Conservation (phyloP, 495 filamentous ascomycete genomes). For the Stereocaulon alpinum region DNA sequence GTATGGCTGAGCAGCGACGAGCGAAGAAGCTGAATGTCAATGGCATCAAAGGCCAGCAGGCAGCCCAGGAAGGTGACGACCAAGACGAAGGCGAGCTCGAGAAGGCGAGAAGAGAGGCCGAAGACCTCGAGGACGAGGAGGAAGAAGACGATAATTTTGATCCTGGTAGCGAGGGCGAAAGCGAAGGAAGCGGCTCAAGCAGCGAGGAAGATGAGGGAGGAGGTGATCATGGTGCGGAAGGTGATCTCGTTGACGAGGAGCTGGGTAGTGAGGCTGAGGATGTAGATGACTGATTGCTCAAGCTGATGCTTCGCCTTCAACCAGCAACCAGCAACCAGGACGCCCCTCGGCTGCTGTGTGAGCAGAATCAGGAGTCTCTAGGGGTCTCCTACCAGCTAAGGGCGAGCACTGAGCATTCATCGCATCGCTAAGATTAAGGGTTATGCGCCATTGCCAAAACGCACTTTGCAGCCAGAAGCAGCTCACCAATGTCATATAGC, state of each 20-base stretch:
- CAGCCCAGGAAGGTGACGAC: conserved; percentile 26
- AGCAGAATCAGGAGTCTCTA: no score
- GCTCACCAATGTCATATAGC: no score
- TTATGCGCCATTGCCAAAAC: no score
- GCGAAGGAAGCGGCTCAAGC: conserved; percentile 27
- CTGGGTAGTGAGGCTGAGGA: conserved; percentile 32
- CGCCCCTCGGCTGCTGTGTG: no score
- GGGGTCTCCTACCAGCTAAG: no score
- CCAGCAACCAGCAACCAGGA: no score
- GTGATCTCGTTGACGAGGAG: conserved; percentile 18
- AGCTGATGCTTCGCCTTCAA: no score
- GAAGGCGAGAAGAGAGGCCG: conserved; percentile 59
- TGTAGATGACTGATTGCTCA: conserved; percentile 3
- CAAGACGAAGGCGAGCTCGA: conserved; percentile 43
- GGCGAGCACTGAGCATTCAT: no score
- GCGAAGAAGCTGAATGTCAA: conserved; percentile 75
- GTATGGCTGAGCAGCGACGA: conserved; percentile 76
- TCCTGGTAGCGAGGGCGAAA: conserved; percentile 24
- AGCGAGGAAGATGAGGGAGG: conserved; percentile 22
- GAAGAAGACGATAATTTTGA: conserved; percentile 25
- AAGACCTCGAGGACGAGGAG: conserved; percentile 23
- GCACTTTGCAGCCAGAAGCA: no score
- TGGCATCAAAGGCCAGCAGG: conserved; percentile 35
- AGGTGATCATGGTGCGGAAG: conserved; percentile 21
- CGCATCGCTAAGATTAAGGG: no score